Base-by-base conservation (phyloP, 129 eudicot genomes). In the Pittosporum tobira region DNA sequence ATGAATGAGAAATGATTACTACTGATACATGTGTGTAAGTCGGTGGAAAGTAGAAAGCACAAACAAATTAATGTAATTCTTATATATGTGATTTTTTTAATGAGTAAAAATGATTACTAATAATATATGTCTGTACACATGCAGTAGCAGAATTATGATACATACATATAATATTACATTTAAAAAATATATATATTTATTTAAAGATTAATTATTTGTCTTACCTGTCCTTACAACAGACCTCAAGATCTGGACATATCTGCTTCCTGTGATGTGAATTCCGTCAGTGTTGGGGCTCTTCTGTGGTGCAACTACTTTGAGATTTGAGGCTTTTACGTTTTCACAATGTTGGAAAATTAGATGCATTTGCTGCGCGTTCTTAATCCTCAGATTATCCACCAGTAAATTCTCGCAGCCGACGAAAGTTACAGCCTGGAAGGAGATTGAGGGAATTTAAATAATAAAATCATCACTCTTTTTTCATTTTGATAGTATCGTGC, bases 281-380 rank as follows among this genome's bases (percentile, higher is more conserved):
- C 99, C 99, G 59, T 93, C 99, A 8, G 99, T 93, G 71, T 93
- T 93, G 53, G 99, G 99, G 63, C 99, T 93, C 2, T 45, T 16
- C 24, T 38, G 78, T 6, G 94, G 96, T 19, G 99, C 85, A 19
- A 55, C 48, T 1, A 81, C 71, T 42, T 21, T 51, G 44, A 93
- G 70, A 72, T 70, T 58, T 11, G 81, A 81, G 63, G 79, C 94
- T 49, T 64, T 71, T 40, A 93, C 94, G 23, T 57, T 64, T 11
- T 14, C 25, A 29, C 94, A 71, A 28, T 82, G 67, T 37, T 70
- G 65, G 27, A 93, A 71, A 0, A 61, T 73, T 30, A 87, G 58
- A 45, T 93, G 99, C 85, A 93, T 87, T 62, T 87, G 96, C 48
- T 93, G 99, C 24, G 99, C 75, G 67, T 93, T 77, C 46, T 59